Percentiles rank a stretch among this genome's conserved stretches.
These are phyloP conservation scores for Nakaseomyces sp. DNA, from an alignment of 1,139 yeast species.

Conservation along the genomic window DNA sequence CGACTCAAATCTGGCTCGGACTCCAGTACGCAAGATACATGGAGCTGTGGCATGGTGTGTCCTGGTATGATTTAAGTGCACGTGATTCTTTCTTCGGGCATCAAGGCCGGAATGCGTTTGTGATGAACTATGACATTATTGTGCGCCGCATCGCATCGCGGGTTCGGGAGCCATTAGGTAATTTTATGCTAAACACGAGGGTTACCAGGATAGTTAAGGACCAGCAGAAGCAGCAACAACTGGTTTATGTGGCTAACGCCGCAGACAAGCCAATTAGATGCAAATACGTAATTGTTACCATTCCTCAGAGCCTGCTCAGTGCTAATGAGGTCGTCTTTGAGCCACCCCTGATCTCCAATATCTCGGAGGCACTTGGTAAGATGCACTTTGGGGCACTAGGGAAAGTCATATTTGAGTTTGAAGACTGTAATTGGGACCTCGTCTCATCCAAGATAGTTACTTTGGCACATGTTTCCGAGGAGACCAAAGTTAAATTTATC, in stretches of 20 bases:
- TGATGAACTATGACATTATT: conserved; percentile 45
- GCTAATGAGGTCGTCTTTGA: conserved; percentile 42
- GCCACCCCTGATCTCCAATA: conserved; percentile 46
- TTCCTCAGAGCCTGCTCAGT: conserved; percentile 62
- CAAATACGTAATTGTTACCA: conserved; percentile 57
- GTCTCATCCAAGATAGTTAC: conserved; percentile 24
- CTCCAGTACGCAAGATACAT: conserved; percentile 46
- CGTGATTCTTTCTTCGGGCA: conserved; percentile 58
- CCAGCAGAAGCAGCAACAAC: background rate
- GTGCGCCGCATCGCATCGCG: conserved; percentile 36
- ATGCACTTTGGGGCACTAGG: conserved; percentile 69
- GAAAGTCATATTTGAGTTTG: conserved; percentile 68
- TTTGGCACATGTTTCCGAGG: conserved; percentile 15
- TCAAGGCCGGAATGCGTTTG: conserved; percentile 67
- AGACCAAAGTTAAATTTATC: background rate
- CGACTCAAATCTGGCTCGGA: conserved; percentile 43
- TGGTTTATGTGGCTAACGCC: conserved; percentile 25
- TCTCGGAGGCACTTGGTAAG: conserved; percentile 39
- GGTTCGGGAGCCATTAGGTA: conserved; percentile 34
- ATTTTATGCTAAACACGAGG: conserved; percentile 38
- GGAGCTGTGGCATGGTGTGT: conserved; percentile 74
- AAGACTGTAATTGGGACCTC: conserved; percentile 55
- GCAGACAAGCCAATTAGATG: background rate
- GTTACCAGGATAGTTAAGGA: conserved; percentile 37
- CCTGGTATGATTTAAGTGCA: conserved; percentile 59